These are phyloP conservation scores for Skeletonema tropicum DNA, from an alignment of 108 stramenopile species.

Conservation along the genomic window DNA sequence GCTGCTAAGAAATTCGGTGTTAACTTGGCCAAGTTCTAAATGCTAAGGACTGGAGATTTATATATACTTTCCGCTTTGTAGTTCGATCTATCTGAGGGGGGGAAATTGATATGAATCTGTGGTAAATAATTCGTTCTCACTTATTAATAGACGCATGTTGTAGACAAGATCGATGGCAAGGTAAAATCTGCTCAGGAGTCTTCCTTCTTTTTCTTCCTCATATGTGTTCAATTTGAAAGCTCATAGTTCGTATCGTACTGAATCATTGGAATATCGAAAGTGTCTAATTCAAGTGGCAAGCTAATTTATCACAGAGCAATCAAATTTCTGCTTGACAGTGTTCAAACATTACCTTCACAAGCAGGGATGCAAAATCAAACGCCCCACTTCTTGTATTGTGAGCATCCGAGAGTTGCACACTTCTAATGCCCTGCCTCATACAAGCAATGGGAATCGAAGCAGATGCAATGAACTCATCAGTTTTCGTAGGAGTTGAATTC, in stretches of 20 bases:
- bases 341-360: conserved; percentile 65
- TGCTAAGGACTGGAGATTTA: background rate
- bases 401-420: conserved; percentile 80
- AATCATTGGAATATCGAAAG: background rate
- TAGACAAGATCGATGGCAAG: background rate
- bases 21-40: conserved; percentile 87
- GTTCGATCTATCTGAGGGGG: background rate
- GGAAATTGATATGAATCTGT: background rate
- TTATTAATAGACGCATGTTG: conserved; percentile 8
- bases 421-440: conserved; percentile 80
- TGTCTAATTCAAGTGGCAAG: background rate
- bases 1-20: conserved; percentile 94
- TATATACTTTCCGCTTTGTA: background rate
- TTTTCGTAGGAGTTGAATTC: conserved; percentile 57
- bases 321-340: conserved; percentile 45
- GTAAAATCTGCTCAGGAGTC: background rate
- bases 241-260: background rate
- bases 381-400: conserved; percentile 81
- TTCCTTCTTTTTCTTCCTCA: background rate
- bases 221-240: background rate
- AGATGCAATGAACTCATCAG: conserved; percentile 67
- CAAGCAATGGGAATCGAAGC: conserved; percentile 87
- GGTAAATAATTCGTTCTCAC: conserved; percentile 10
- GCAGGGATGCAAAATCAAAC: conserved; percentile 82
- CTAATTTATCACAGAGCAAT: background rate